Percentiles rank a stretch among this genome's conserved stretches.
Evolutionary conservation across 1,284 basidiomycete species (phyloP).

Genomic region (Pseudozyma thailandica): DNA sequence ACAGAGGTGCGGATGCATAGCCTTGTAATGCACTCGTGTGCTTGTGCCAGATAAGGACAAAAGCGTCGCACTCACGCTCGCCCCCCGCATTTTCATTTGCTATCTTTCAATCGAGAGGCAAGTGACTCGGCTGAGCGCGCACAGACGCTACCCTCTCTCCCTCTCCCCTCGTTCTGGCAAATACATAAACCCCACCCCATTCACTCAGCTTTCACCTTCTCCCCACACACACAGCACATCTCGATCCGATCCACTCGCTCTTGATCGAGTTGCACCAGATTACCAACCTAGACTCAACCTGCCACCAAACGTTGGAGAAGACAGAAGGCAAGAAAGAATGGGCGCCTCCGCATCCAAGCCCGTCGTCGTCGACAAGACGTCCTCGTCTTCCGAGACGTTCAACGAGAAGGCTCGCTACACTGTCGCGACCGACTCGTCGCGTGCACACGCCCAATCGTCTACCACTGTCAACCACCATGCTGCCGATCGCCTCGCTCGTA

Average conservation of each 20-base stretch:
- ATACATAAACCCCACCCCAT: conserved; percentile 9
- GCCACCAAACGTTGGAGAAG: no score
- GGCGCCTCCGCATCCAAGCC: conserved; percentile 42
- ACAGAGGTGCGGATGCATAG: background rate
- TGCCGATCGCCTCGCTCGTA: conserved; percentile 49
- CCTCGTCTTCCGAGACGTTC: conserved; percentile 12
- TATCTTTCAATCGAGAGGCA: background rate
- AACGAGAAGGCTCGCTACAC: conserved; percentile 38
- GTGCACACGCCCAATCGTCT: conserved; percentile 7
- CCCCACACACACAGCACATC: background rate
- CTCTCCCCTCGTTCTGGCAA: background rate
- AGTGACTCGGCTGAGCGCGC: conserved; percentile 7
- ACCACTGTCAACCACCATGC: conserved; percentile 42
- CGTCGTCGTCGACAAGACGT: conserved; percentile 14
- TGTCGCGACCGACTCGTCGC: conserved; percentile 12
- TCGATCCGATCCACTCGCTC: background rate
- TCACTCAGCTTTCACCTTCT: background rate
- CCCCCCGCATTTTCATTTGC: background rate
- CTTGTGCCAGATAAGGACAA: no score
- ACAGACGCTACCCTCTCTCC: background rate
- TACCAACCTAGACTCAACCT: no score
- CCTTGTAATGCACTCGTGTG: background rate
- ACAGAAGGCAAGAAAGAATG: conserved; percentile 5
- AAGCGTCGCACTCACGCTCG: no score
- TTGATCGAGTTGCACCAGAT: background rate